Percentiles rank a stretch among this genome's conserved stretches.
These are phyloP conservation scores for Pyrenophora seminiperda DNA, from an alignment of 2,329 filamentous ascomycete genomes.

Conservation along the genomic window DNA sequence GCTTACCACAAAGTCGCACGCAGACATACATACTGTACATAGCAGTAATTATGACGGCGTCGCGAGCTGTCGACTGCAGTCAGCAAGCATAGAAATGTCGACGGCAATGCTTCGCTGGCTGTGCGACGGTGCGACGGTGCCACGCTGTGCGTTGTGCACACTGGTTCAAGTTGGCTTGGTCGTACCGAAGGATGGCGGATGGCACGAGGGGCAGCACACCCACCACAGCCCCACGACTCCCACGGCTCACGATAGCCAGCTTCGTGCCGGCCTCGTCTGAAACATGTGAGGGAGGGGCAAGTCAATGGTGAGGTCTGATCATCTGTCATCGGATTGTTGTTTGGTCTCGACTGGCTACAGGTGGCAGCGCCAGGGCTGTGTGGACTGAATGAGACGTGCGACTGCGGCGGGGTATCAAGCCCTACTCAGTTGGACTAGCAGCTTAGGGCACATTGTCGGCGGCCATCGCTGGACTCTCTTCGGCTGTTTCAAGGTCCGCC, in stretches of 20 bases:
- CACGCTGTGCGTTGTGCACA: slow-evolving; percentile 15
- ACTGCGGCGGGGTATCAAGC: slow-evolving; percentile 27
- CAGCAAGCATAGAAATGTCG: slow-evolving; percentile 12
- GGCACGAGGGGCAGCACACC: slow-evolving; percentile 19
- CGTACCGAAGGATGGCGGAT: slow-evolving; percentile 6
- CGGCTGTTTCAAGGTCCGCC: slow-evolving; percentile 36
- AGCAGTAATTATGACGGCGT: slow-evolving; percentile 8
- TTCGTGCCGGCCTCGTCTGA: slow-evolving; percentile 8
- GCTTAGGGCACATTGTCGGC: slow-evolving; percentile 17
- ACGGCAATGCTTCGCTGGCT: slow-evolving; percentile 13
- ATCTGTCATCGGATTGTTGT: slow-evolving; percentile 4
- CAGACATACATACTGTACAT: slow-evolving; percentile 2
- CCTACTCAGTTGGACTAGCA: no score
- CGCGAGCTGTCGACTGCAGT: slow-evolving; percentile 15
- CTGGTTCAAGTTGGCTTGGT: neutral
- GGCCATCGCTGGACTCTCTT: slow-evolving; percentile 20
- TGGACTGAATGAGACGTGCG: slow-evolving; percentile 24
- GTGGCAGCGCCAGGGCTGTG: slow-evolving; percentile 15
- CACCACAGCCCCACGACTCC: slow-evolving; percentile 8
- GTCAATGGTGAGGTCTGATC: no score
- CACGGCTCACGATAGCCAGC: slow-evolving; percentile 16
- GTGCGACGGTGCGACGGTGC: slow-evolving; percentile 21
- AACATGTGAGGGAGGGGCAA: slow-evolving; percentile 16
- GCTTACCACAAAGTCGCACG: slow-evolving; percentile 13
- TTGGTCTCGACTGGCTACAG: slow-evolving; percentile 17